Evolutionary conservation across 139 green algal genomes (phyloP).

Genomic region (Dunaliella primolecta): DNA sequence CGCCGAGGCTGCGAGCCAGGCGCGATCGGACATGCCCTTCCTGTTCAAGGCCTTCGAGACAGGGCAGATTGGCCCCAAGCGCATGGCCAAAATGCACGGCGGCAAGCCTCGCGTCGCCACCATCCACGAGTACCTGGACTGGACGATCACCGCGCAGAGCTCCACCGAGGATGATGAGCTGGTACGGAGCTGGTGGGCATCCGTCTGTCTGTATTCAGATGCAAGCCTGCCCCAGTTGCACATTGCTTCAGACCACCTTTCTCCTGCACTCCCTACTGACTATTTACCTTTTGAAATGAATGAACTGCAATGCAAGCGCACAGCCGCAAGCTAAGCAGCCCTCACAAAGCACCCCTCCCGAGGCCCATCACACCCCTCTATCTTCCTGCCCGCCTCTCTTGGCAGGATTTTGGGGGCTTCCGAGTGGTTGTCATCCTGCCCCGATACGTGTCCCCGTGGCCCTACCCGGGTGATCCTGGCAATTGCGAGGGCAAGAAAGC

Average conservation of each 20-base stretch:
- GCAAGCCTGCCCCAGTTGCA: too few species aligned
- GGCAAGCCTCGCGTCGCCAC: slow-evolving; percentile 71
- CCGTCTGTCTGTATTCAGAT: too few species aligned
- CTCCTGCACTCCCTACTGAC: too few species aligned
- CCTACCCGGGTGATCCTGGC: slow-evolving; percentile 51
- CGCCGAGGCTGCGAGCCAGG: slow-evolving; percentile 33
- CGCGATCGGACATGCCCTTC: slow-evolving; percentile 73
- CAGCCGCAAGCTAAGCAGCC: too few species aligned
- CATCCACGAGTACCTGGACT: slow-evolving; percentile 96
- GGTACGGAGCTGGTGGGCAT: slow-evolving; percentile 29
- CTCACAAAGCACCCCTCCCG: too few species aligned
- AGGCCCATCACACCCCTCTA: too few species aligned
- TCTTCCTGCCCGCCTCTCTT: too few species aligned
- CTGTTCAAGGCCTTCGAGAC: slow-evolving; percentile 91
- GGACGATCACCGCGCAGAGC: slow-evolving; percentile 80
- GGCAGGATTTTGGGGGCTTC: slow-evolving; percentile 91
- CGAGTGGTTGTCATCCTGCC: slow-evolving; percentile 70
- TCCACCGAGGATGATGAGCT: slow-evolving; percentile 62
- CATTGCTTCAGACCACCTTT: too few species aligned
- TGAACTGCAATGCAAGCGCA: too few species aligned
- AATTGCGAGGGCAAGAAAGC: slow-evolving; percentile 40
- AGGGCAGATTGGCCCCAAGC: slow-evolving; percentile 65
- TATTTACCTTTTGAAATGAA: too few species aligned
- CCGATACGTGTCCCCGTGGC: slow-evolving; percentile 70
- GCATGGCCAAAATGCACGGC: slow-evolving; percentile 58